These are phyloP conservation scores for Metschnikowia koreensis DNA, from an alignment of 805 yeast genomes.

Conservation along the genomic window DNA sequence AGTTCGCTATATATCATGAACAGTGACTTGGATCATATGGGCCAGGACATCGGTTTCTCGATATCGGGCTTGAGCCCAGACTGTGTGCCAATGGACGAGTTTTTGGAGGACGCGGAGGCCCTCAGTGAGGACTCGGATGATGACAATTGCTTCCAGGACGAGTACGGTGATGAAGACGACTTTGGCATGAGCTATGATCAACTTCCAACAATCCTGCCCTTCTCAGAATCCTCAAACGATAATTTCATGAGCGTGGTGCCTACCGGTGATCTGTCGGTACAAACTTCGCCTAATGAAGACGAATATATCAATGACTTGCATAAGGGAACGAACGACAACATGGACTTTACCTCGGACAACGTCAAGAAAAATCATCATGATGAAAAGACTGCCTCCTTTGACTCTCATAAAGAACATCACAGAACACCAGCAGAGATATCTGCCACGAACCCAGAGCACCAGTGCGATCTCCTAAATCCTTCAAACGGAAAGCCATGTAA, in stretches of 20 bases:
- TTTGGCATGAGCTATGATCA: constrained; percentile 15
- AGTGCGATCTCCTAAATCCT: constrained; percentile 60
- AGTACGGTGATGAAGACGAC: constrained; percentile 26
- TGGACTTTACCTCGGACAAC: constrained; percentile 8
- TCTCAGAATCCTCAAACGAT: background rate
- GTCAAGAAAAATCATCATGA: background rate
- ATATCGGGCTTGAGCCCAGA: constrained; percentile 24
- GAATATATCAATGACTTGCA: constrained; percentile 5
- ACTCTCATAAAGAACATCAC: constrained; percentile 11
- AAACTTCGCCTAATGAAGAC: constrained; percentile 2
- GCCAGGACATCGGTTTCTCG: constrained; percentile 5
- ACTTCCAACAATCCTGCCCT: constrained; percentile 6
- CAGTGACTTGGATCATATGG: constrained; percentile 11
- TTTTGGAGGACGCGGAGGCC: constrained; percentile 44
- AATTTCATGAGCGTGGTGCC: constrained; percentile 10
- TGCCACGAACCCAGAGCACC: constrained; percentile 43
- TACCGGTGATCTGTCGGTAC: background rate
- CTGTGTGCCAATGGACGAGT: constrained; percentile 31
- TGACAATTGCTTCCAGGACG: constrained; percentile 38
- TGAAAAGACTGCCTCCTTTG: background rate
- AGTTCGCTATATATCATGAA: constrained; percentile 28
- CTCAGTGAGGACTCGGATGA: constrained; percentile 40
- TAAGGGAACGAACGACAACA: constrained; percentile 8
- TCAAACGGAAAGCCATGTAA: constrained; percentile 62
- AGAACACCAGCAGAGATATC: constrained; percentile 32